A percentile compares a stretch with the other conserved stretches of the same genome.
These are phyloP conservation scores for Piromyces finnis DNA, from an alignment of 192 early-diverging fungal genomes.

Conservation along the genomic window DNA sequence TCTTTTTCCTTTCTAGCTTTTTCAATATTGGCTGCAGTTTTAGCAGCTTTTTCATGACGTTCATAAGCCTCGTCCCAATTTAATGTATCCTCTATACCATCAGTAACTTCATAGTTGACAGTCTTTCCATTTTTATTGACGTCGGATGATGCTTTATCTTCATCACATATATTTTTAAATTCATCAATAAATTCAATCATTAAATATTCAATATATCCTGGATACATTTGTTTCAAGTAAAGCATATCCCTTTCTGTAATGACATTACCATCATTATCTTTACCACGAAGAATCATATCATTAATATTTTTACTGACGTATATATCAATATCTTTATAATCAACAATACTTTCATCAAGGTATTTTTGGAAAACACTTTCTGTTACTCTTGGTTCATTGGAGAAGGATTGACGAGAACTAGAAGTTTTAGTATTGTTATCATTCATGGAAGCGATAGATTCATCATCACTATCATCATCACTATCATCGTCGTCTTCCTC, in stretches of 20 bases:
- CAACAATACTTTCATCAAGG: background rate
- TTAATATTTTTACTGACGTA: background rate
- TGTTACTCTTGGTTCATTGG: background rate
- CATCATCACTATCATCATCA: background rate
- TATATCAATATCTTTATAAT: background rate
- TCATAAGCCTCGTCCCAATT: background rate
- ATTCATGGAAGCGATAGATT: background rate
- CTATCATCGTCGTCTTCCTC: background rate
- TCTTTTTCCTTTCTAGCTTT: background rate
- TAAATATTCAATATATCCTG: background rate
- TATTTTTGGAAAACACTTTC: background rate
- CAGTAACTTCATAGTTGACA: background rate
- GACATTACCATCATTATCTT: background rate
- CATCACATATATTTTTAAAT: background rate
- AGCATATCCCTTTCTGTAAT: background rate
- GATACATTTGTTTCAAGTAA: background rate
- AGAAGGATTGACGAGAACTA: background rate
- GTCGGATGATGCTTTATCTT: background rate
- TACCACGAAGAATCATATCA: background rate
- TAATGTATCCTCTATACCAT: background rate
- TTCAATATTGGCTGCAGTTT: background rate
- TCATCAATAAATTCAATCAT: background rate
- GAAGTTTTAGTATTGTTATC: background rate
- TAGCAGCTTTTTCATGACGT: background rate
- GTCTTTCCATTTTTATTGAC: background rate